A percentile compares a stretch with the other conserved stretches of the same genome.
Conservation (phyloP, 345 rosid genomes). For the Populus pruinosa region DNA sequence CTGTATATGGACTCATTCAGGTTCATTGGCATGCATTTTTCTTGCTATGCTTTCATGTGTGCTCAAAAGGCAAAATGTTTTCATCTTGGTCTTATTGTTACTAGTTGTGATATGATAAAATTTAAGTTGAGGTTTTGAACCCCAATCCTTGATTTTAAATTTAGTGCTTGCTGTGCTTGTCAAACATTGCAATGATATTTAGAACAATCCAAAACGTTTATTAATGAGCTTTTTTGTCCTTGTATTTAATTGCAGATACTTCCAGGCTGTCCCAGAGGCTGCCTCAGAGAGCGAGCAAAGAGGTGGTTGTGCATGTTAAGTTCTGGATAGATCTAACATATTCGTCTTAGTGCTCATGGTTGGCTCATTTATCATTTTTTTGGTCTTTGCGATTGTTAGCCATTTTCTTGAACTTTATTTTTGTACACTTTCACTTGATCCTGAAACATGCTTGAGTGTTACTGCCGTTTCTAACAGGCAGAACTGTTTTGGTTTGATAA, state of each 20-base stretch:
- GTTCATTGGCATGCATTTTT: background rate
- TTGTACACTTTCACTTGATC: background rate
- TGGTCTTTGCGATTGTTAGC: background rate
- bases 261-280: conserved; percentile 76
- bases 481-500: background rate
- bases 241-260: conserved; percentile 58
- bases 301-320: conserved; percentile 89
- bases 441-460: background rate
- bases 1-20: background rate
- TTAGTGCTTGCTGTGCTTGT: background rate
- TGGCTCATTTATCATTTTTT: conserved; percentile 13
- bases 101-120: background rate
- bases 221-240: background rate
- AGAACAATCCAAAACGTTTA: background rate
- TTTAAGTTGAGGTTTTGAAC: background rate
- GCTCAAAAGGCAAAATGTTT: background rate
- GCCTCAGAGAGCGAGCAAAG: conserved; percentile 75
- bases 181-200: background rate
- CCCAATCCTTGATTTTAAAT: background rate
- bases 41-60: background rate
- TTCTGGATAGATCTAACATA: background rate
- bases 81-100: background rate
- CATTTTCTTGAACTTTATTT: background rate
- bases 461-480: background rate
- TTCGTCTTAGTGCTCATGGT: background rate